Percentiles rank a stretch among this genome's conserved stretches.
These are phyloP conservation scores for Thecamonas trahens DNA, from an alignment of 78 protist species.

Conservation along the genomic window DNA sequence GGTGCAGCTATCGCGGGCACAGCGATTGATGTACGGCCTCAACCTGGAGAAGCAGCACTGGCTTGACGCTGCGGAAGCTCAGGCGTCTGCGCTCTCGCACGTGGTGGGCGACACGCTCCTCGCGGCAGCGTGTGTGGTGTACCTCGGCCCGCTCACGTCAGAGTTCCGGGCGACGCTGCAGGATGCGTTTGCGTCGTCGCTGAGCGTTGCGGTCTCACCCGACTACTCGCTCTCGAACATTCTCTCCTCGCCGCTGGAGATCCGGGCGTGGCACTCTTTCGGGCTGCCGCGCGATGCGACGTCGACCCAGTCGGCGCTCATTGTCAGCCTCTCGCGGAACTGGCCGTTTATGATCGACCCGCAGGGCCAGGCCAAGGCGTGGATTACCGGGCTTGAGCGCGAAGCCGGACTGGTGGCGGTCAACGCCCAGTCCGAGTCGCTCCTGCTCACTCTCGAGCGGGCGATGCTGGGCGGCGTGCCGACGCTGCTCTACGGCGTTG, in stretches of 20 bases:
- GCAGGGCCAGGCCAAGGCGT: conserved; percentile 65
- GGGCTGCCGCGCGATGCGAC: conserved; percentile 51
- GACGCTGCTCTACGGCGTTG: background rate
- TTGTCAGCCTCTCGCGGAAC: conserved; percentile 19
- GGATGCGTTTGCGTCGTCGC: too few relatives aligned
- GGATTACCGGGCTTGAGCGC: conserved; percentile 36
- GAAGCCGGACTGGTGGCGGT: conserved; percentile 16
- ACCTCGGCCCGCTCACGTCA: conserved; percentile 75
- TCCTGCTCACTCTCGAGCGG: conserved; percentile 27
- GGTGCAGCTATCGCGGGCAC: conserved; percentile 53
- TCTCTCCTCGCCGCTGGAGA: conserved; percentile 20
- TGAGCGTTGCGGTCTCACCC: conserved; percentile 12
- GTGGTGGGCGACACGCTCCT: conserved; percentile 61
- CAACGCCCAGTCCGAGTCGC: conserved; percentile 28
- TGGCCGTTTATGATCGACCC: conserved; percentile 79
- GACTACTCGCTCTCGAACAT: background rate
- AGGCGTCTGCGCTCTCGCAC: conserved; percentile 35
- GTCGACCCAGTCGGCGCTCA: conserved; percentile 54
- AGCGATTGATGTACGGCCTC: conserved; percentile 48
- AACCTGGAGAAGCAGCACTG: conserved; percentile 69
- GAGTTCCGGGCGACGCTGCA: conserved; percentile 41
- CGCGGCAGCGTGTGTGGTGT: conserved; percentile 57
- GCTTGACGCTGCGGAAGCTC: conserved; percentile 13
- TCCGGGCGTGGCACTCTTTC: conserved; percentile 33
- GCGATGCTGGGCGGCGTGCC: conserved; percentile 46